phyloP scores from a whole-genome alignment of 106 monocot genomes.

The Vanilla planifolia region DNA sequence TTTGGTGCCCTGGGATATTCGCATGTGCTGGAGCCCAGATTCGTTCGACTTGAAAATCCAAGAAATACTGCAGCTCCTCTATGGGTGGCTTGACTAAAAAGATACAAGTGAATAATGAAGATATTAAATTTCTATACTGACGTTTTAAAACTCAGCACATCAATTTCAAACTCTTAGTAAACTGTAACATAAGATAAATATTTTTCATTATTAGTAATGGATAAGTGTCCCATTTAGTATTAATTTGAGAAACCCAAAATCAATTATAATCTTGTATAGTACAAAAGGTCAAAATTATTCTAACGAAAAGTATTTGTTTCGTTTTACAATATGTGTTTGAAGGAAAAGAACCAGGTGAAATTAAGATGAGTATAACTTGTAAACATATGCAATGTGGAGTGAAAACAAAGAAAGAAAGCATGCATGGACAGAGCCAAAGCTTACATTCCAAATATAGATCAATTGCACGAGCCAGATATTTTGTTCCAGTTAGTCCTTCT shows the following conservation, averaged over 20 bases:
- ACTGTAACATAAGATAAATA: background rate
- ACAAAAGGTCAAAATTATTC: too few relatives aligned
- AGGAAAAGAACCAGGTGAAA: too few relatives aligned
- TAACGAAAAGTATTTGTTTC: too few relatives aligned
- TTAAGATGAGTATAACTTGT: too few relatives aligned
- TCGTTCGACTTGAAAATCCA: constrained; percentile 65
- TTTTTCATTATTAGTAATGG: too few relatives aligned
- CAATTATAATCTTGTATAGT: too few relatives aligned
- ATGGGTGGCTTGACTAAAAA: constrained; percentile 68
- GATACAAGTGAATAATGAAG: background rate
- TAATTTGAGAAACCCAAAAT: too few relatives aligned
- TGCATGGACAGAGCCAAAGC: background rate
- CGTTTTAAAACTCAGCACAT: background rate
- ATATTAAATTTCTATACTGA: background rate
- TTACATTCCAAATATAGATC: constrained; percentile 90
- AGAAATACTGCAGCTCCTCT: constrained; percentile 73
- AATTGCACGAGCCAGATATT: constrained; percentile 70
- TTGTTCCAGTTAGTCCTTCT: constrained; percentile 45
- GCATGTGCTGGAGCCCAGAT: constrained; percentile 56
- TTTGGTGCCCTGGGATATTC: constrained; percentile 50
- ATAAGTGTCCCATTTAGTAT: too few relatives aligned
- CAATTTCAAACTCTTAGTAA: constrained; percentile 2
- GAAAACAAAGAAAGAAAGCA: background rate
- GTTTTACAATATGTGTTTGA: too few relatives aligned
- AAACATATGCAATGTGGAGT: too few relatives aligned